Evolutionary conservation across 2,329 filamentous ascomycete genomes (phyloP).

Genomic region (Penicillium sp.): DNA sequence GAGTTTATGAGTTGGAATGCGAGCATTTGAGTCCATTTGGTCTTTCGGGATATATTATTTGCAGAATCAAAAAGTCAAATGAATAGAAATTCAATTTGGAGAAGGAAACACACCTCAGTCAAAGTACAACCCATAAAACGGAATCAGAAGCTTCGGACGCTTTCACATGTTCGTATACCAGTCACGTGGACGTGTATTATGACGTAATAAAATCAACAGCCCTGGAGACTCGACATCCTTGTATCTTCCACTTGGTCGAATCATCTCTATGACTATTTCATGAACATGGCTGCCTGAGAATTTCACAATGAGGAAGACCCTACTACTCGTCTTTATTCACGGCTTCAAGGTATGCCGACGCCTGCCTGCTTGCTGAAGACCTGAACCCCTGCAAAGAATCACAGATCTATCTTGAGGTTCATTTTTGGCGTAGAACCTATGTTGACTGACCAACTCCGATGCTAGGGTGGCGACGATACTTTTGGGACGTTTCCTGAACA

Average conservation of each 20-base stretch:
- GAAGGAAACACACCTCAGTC: background rate
- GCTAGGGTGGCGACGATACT: slow-evolving; percentile 48
- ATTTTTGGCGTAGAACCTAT: no score
- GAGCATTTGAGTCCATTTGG: background rate
- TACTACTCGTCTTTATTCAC: slow-evolving; percentile 48
- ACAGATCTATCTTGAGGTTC: background rate
- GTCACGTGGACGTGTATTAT: background rate
- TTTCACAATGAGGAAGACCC: slow-evolving; percentile 42
- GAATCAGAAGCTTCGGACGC: background rate
- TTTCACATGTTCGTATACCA: background rate
- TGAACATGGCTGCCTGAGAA: background rate
- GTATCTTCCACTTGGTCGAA: background rate
- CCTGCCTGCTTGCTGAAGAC: background rate
- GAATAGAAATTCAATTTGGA: background rate
- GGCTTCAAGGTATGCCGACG: slow-evolving; percentile 44
- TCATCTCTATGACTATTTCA: background rate
- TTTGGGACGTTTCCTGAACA: slow-evolving; percentile 47
- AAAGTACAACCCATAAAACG: background rate
- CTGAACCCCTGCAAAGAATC: slow-evolving; percentile 1
- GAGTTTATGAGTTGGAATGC: background rate
- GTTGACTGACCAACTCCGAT: slow-evolving; percentile 3
- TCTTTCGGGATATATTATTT: background rate
- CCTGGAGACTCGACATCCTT: background rate
- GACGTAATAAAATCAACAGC: slow-evolving; percentile 4
- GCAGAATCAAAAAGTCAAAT: background rate